These are phyloP conservation scores for Pseudogymnoascus verrucosus DNA, from an alignment of 2,329 filamentous ascomycete genomes.

Conservation along the genomic window DNA sequence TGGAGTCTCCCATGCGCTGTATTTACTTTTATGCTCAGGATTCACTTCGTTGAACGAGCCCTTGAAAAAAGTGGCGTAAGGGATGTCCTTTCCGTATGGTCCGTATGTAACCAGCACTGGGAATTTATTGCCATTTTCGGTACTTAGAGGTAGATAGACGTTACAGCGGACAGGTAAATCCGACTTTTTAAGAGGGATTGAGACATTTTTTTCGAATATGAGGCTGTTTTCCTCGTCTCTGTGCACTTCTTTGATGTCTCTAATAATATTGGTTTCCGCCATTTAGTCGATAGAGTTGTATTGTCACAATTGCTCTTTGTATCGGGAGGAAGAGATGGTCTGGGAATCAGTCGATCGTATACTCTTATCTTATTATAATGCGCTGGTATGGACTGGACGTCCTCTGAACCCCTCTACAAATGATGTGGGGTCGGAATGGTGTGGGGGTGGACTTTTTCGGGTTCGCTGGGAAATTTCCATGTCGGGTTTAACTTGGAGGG, in stretches of 20 bases:
- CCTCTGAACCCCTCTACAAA: background rate
- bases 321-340: background rate
- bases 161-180: background rate
- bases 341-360: background rate
- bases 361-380: background rate
- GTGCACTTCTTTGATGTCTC: slow-evolving; percentile 16
- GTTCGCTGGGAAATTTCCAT: background rate
- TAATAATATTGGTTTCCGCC: slow-evolving; percentile 10
- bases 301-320: background rate
- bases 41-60: slow-evolving; percentile 37
- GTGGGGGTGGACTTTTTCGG: background rate
- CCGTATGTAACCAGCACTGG: slow-evolving; percentile 57
- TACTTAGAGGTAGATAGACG: background rate
- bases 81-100: slow-evolving; percentile 67
- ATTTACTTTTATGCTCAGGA: slow-evolving; percentile 29
- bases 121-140: background rate
- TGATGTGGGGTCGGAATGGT: background rate
- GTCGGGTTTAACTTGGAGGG: background rate
- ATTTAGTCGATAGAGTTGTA: background rate
- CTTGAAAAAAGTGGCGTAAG: slow-evolving; percentile 46
- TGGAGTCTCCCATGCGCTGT: slow-evolving; percentile 33
- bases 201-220: background rate
- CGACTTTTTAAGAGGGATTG: background rate
- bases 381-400: background rate
- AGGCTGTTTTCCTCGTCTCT: background rate